These are phyloP conservation scores for Talaromyces atroroseus DNA, from an alignment of 2,329 filamentous ascomycete species.

Conservation along the genomic window DNA sequence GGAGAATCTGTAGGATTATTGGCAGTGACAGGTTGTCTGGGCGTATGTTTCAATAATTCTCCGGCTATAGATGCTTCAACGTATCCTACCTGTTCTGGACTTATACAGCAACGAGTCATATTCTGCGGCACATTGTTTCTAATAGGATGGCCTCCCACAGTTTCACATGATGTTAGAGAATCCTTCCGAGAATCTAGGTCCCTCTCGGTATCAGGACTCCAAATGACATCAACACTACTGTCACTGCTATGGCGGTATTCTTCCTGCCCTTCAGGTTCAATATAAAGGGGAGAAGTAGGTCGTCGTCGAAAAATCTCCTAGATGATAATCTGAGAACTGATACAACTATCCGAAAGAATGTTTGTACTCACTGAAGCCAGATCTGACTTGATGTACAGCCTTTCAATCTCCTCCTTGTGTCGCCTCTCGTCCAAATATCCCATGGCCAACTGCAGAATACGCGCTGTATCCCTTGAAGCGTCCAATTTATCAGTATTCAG, in stretches of 20 bases:
- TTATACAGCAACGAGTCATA: neutral
- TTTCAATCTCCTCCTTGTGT: conserved; percentile 19
- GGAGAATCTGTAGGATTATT: neutral
- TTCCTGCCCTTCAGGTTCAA: neutral
- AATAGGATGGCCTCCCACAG: neutral
- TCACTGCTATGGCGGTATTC: neutral
- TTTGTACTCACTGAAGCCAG: conserved; percentile 21
- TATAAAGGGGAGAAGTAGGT: conserved; percentile 6
- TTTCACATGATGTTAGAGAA: neutral
- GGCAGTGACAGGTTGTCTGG: neutral
- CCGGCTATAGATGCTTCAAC: neutral
- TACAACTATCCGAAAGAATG: neutral
- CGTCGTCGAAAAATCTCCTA: neutral
- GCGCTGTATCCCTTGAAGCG: conserved; percentile 20
- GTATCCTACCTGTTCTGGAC: neutral
- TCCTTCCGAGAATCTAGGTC: neutral
- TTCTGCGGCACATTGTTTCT: neutral
- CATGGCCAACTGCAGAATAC: conserved; percentile 24
- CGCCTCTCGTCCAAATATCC: conserved; percentile 20
- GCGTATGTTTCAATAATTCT: neutral
- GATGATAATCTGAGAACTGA: neutral
- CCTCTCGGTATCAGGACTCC: neutral
- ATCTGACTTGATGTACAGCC: conserved; percentile 16
- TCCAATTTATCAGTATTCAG: conserved; percentile 22
- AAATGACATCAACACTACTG: neutral